These are phyloP conservation scores for Chlorella sorokiniana DNA, from an alignment of 139 green algal genomes.

Conservation along the genomic window DNA sequence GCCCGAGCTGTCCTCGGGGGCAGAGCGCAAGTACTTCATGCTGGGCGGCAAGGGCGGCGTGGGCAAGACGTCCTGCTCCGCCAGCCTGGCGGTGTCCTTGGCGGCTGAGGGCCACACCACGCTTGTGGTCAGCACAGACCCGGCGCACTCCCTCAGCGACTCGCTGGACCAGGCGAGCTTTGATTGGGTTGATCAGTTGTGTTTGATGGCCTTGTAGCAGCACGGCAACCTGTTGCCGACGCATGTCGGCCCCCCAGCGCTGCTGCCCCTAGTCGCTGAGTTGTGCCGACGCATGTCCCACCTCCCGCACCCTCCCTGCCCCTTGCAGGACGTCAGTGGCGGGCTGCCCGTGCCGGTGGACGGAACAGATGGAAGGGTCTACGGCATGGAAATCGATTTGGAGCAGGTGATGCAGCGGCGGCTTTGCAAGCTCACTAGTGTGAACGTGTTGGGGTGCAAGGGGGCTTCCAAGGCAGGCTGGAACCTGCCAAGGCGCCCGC, in stretches of 20 bases:
- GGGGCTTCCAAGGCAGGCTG: too few relatives aligned
- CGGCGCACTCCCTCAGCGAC: slow-evolving; percentile 96
- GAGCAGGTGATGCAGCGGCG: too few relatives aligned
- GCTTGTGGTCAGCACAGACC: slow-evolving; percentile 97
- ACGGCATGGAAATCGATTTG: slow-evolving; percentile 86
- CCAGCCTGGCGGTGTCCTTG: slow-evolving; percentile 82
- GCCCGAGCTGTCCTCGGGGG: slow-evolving; percentile 33
- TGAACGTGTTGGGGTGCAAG: too few relatives aligned
- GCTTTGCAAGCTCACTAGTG: too few relatives aligned
- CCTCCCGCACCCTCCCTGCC: neutral
- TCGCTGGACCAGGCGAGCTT: slow-evolving; percentile 83
- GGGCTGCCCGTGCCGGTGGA: slow-evolving; percentile 85
- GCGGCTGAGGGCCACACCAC: slow-evolving; percentile 70
- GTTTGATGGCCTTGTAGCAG: neutral
- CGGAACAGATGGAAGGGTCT: slow-evolving; percentile 81
- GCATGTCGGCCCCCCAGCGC: too few relatives aligned
- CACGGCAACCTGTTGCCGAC: too few relatives aligned
- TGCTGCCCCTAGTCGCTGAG: too few relatives aligned
- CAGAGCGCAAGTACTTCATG: slow-evolving; percentile 70
- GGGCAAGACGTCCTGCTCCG: slow-evolving; percentile 93
- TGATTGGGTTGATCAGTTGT: neutral
- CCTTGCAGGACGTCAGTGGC: slow-evolving; percentile 83
- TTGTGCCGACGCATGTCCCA: too few relatives aligned
- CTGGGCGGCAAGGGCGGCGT: slow-evolving; percentile 97
- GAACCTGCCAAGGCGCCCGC: too few relatives aligned